A percentile compares a stretch with the other conserved stretches of the same genome.
These are phyloP conservation scores for Quercus variabilis DNA, from an alignment of 306 rosid species.

Conservation along the genomic window DNA sequence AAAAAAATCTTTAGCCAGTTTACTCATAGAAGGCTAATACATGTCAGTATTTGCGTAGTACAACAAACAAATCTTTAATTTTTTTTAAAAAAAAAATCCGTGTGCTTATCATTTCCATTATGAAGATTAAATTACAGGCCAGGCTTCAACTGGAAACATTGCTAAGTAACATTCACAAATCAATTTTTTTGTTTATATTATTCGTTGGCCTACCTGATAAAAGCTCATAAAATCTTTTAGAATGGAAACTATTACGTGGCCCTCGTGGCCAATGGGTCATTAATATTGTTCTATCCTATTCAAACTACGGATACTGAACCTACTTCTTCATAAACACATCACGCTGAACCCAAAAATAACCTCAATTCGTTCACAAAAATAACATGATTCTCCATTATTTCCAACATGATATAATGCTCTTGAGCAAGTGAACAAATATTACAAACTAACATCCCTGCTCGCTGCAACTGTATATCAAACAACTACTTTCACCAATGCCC, in stretches of 20 bases:
- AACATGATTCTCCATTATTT: slow-evolving; percentile 16
- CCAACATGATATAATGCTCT: slow-evolving; percentile 16
- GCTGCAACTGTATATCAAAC: slow-evolving; percentile 21
- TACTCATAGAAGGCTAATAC: too few species aligned
- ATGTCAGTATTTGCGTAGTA: too few species aligned
- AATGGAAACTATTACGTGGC: background rate
- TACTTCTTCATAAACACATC: slow-evolving; percentile 1
- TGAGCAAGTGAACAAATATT: slow-evolving; percentile 22
- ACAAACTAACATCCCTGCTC: slow-evolving; percentile 13
- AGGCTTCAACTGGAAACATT: too few species aligned
- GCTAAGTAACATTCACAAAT: too few species aligned
- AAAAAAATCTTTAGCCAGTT: too few species aligned
- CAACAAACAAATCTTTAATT: too few species aligned
- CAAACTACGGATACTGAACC: background rate
- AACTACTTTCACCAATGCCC: slow-evolving; percentile 9
- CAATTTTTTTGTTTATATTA: too few species aligned
- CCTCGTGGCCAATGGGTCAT: background rate
- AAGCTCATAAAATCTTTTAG: background rate
- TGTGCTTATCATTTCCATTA: too few species aligned
- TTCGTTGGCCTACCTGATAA: background rate
- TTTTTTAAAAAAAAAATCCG: too few species aligned
- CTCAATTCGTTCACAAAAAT: background rate
- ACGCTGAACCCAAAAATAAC: slow-evolving; percentile 2
- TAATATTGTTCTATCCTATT: background rate
- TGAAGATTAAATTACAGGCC: too few species aligned